Conservation (phyloP, 768 basidiomycete genomes). For the Rhizopogon vinicolor region DNA sequence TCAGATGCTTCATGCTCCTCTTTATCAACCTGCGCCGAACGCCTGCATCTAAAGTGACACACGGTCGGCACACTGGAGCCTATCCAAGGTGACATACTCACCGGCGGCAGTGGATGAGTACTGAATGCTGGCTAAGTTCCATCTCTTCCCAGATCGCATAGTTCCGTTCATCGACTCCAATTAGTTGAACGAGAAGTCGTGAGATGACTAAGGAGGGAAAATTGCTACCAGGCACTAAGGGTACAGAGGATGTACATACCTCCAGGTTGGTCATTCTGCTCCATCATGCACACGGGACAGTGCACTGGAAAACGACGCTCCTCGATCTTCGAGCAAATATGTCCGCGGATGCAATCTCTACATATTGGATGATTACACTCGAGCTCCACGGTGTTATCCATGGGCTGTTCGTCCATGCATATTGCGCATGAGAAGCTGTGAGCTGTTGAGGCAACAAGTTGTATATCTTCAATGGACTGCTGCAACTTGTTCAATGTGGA, state of each 20-base stretch:
- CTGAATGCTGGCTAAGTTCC: conserved; percentile 33
- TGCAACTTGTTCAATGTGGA: no score
- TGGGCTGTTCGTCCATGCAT: no score
- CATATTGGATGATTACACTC: conserved; percentile 13
- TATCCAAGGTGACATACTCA: conserved; percentile 18
- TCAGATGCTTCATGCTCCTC: no score
- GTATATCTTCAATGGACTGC: no score
- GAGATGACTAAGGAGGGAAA: conserved; percentile 30
- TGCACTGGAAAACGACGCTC: conserved; percentile 55
- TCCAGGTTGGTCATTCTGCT: conserved; percentile 18
- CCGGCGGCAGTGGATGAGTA: conserved; percentile 47
- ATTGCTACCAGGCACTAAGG: neutral
- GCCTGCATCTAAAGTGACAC: no score
- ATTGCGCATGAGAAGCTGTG: conserved; percentile 26
- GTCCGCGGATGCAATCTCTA: conserved; percentile 42
- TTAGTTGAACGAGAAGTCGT: conserved; percentile 32
- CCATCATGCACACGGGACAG: conserved; percentile 51
- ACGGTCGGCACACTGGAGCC: neutral
- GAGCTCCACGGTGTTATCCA: no score
- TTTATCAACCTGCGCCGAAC: no score
- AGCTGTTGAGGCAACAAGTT: no score
- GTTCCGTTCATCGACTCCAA: conserved; percentile 33
- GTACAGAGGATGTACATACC: conserved; percentile 14
- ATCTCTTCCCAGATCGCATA: no score
- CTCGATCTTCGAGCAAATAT: conserved; percentile 41